Evolutionary conservation across 306 rosid species (phyloP).

Genomic region (Glycine latifolia): DNA sequence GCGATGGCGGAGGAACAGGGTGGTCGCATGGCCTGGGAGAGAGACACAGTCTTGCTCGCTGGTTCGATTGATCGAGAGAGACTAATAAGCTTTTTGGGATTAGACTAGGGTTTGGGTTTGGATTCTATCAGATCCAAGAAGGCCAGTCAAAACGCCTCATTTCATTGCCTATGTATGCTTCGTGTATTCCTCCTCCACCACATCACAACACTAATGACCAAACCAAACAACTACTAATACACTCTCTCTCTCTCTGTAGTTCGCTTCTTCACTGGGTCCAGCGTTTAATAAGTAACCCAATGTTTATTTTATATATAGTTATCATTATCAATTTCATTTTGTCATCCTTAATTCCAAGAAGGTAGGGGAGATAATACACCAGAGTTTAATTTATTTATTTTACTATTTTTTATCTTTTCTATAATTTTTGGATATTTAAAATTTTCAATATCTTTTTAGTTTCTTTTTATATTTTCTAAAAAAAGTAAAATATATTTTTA

Average conservation of each 20-base stretch:
- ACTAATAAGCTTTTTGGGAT: not conserved
- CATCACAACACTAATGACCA: not conserved
- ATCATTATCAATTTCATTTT: not conserved
- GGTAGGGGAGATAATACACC: not conserved
- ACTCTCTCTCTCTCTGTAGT: not conserved
- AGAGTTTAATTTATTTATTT: no score
- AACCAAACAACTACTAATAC: constrained; percentile 13
- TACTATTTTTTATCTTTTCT: no score
- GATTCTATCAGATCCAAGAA: constrained; percentile 1
- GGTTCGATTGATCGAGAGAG: not conserved
- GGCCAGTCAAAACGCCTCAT: constrained; percentile 1
- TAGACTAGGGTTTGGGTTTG: constrained; percentile 1
- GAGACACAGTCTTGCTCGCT: not conserved
- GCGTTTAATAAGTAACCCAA: not conserved
- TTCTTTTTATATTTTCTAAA: no score
- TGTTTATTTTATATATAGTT: not conserved
- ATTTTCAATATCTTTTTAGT: no score
- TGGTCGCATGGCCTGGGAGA: constrained; percentile 78
- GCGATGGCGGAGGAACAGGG: constrained; percentile 62
- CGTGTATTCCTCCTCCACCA: constrained; percentile 43
- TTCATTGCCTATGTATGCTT: constrained; percentile 11
- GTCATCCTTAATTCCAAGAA: not conserved
- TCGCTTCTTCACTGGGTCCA: not conserved
- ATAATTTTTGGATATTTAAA: no score
- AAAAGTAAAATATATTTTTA: no score